Conservation (phyloP, 768 basidiomycete species). For the Trametes cingulata region DNA sequence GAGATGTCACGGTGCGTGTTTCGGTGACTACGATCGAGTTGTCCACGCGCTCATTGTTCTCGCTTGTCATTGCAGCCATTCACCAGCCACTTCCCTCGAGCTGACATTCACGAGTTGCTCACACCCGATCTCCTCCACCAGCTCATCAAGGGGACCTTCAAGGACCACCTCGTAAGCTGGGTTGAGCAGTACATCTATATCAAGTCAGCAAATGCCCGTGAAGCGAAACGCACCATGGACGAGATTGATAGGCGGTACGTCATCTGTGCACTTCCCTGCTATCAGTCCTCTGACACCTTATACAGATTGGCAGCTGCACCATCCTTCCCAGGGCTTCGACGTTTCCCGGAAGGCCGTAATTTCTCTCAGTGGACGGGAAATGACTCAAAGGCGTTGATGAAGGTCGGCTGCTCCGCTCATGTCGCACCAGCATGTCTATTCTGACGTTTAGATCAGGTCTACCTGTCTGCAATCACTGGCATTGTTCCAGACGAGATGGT, state of each 20-base stretch:
- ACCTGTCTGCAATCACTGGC: constrained; percentile 5
- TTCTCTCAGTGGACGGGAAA: constrained; percentile 26
- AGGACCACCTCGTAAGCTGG: constrained; percentile 40
- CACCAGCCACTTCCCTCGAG: constrained; percentile 34
- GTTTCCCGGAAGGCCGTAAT: constrained; percentile 22
- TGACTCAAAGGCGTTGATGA: constrained; percentile 26
- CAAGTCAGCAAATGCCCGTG: constrained; percentile 4
- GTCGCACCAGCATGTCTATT: not conserved
- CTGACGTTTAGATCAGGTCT: constrained; percentile 9
- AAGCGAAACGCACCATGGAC: constrained; percentile 25
- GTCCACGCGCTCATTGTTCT: not conserved
- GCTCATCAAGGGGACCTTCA: constrained; percentile 36
- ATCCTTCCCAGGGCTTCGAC: constrained; percentile 15
- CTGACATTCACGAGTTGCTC: constrained; percentile 36
- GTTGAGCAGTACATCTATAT: constrained; percentile 27
- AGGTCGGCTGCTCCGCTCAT: too few species aligned
- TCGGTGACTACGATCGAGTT: too few species aligned
- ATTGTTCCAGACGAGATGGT: constrained; percentile 12
- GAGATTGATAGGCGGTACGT: constrained; percentile 35
- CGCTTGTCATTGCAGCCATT: constrained; percentile 33
- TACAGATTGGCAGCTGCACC: constrained; percentile 26
- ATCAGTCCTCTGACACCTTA: too few species aligned
- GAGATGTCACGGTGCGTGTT: constrained; percentile 31
- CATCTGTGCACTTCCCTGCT: not conserved
- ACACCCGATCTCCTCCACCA: constrained; percentile 35